Percentiles rank a stretch among this genome's conserved stretches.
phyloP scores from a whole-genome alignment of 192 early-diverging fungal genomes.

The Lobosporangium transversale region DNA sequence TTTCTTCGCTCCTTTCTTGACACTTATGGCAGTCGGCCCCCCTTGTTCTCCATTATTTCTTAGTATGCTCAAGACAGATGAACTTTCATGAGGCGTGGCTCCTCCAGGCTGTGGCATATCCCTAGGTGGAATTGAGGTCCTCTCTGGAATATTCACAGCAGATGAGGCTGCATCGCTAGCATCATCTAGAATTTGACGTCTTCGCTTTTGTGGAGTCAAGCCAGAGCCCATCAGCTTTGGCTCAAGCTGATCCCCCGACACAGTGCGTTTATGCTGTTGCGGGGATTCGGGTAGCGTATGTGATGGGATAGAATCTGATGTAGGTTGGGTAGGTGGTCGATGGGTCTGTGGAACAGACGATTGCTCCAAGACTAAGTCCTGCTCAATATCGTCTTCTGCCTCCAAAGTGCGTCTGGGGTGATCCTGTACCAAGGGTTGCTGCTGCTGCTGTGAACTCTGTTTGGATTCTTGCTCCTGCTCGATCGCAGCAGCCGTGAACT shows the following conservation, averaged over 20 bases:
- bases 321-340: neutral
- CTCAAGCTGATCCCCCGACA: neutral
- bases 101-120: neutral
- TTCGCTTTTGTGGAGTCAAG: conserved; percentile 34
- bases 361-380: conserved; percentile 46
- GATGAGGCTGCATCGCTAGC: conserved; percentile 26
- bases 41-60: no score
- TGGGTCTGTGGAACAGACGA: conserved; percentile 27
- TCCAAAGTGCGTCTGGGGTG: neutral
- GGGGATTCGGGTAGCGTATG: neutral
- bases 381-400: conserved; percentile 28
- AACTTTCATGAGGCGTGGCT: neutral
- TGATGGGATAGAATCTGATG: neutral
- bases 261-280: neutral
- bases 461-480: neutral
- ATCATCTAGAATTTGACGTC: conserved; percentile 37
- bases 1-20: conserved; percentile 27
- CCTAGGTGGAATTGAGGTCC: neutral
- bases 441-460: conserved; percentile 6
- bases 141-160: neutral
- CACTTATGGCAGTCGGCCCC: no score
- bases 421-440: neutral
- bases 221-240: conserved; percentile 21
- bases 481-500: neutral
- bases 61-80: neutral